phyloP scores from a whole-genome alignment of 352 stramenopile species.

The Phytophthora cajani region DNA sequence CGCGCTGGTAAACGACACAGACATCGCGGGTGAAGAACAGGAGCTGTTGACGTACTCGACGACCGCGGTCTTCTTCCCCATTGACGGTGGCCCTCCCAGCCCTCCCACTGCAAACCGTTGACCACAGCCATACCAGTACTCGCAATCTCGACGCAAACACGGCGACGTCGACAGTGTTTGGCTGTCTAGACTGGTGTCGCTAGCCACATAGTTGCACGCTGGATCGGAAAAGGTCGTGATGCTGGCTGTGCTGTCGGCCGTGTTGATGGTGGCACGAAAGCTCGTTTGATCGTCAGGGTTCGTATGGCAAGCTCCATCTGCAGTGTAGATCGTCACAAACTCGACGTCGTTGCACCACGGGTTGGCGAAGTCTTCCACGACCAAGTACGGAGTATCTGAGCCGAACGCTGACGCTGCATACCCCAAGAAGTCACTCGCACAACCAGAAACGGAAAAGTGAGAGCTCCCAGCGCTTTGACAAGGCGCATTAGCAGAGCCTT shows the following conservation, averaged over 20 bases:
- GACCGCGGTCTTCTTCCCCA: constrained; percentile 13
- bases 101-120: constrained; percentile 10
- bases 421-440: neutral
- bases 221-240: constrained; percentile 8
- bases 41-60: constrained; percentile 6
- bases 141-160: constrained; percentile 6
- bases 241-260: constrained; percentile 4
- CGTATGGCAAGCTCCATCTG: constrained; percentile 10
- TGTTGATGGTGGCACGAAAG: constrained; percentile 8
- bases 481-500: neutral
- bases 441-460: neutral
- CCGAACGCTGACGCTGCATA: constrained; percentile 3
- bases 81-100: neutral
- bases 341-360: constrained; percentile 8
- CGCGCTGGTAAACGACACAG: neutral
- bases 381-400: constrained; percentile 9
- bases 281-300: constrained; percentile 3
- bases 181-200: constrained; percentile 6
- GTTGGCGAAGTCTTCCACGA: constrained; percentile 8
- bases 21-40: neutral
- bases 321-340: constrained; percentile 9
- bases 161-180: constrained; percentile 7
- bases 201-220: constrained; percentile 1
- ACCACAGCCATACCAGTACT: constrained; percentile 4
- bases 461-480: neutral